Conservation (phyloP, 148 eudicot species). For the Chenopodium quinoa region DNA sequence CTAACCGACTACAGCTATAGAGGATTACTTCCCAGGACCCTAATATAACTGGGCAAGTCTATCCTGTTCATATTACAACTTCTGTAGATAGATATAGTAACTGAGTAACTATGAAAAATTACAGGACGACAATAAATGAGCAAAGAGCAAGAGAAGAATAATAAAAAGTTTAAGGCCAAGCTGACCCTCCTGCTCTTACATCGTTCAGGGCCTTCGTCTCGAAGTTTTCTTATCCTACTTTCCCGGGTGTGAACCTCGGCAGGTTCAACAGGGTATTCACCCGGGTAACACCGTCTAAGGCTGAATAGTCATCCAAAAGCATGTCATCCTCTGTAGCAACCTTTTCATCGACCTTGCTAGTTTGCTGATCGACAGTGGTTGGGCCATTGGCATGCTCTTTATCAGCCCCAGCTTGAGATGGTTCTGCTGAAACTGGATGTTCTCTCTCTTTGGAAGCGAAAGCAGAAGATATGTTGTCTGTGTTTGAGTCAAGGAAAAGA, state of each 20-base stretch:
- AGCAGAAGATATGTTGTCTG: slow-evolving; percentile 37
- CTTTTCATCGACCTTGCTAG: slow-evolving; percentile 28
- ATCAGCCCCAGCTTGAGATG: slow-evolving; percentile 6
- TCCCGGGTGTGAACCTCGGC: slow-evolving; percentile 57
- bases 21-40: slow-evolving; percentile 51
- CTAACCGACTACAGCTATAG: slow-evolving; percentile 38
- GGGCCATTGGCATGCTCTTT: slow-evolving; percentile 29
- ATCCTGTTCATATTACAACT: slow-evolving; percentile 32
- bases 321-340: slow-evolving; percentile 29
- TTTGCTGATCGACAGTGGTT: slow-evolving; percentile 25
- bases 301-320: slow-evolving; percentile 59
- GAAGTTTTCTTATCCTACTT: slow-evolving; percentile 29
- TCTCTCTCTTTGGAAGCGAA: slow-evolving; percentile 33
- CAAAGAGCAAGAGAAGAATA: neutral
- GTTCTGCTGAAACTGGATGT: slow-evolving; percentile 17
- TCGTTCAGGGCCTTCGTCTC: slow-evolving; percentile 25
- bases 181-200: slow-evolving; percentile 17
- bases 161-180: neutral
- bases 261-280: slow-evolving; percentile 67
- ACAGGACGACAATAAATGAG: slow-evolving; percentile 1
- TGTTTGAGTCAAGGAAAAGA: slow-evolving; percentile 60
- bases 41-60: slow-evolving; percentile 57
- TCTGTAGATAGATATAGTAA: slow-evolving; percentile 12
- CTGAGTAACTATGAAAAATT: slow-evolving; percentile 14
- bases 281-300: slow-evolving; percentile 79